Evolutionary conservation across 768 basidiomycete species (phyloP).

Genomic region (Termitomyces sp.): DNA sequence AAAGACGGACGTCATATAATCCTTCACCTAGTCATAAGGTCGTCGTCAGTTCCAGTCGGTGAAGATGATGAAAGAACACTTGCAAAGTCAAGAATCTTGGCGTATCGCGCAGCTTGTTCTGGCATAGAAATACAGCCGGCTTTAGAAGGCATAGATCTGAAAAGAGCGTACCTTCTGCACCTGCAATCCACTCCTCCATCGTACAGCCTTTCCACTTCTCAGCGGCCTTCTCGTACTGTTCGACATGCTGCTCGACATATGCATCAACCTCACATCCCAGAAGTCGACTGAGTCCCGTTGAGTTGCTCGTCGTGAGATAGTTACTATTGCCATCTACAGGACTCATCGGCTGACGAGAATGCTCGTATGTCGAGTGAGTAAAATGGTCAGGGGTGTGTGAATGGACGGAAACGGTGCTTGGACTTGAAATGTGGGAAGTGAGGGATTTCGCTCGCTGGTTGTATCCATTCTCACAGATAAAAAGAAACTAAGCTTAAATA

Average conservation of each 20-base stretch:
- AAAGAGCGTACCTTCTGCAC: constrained; percentile 38
- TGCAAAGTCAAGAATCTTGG: constrained; percentile 44
- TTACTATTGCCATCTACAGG: constrained; percentile 1
- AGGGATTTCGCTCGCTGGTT: constrained; percentile 1
- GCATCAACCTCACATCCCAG: constrained; percentile 38
- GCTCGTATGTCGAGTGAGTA: constrained; percentile 1
- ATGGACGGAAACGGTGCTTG: not conserved
- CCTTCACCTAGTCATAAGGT: constrained; percentile 32
- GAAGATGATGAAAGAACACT: constrained; percentile 15
- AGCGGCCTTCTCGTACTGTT: constrained; percentile 36
- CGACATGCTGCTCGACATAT: constrained; percentile 33
- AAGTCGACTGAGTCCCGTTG: constrained; percentile 27
- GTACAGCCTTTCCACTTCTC: constrained; percentile 46
- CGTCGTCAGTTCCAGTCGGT: not conserved
- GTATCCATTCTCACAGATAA: constrained; percentile 7
- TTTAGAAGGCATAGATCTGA: not conserved
- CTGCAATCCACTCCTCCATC: constrained; percentile 49
- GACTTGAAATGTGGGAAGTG: constrained; percentile 3
- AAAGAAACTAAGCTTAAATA: not conserved
- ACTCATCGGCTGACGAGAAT: not conserved
- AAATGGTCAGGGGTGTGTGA: constrained; percentile 7
- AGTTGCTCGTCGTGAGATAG: not conserved
- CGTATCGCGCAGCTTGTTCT: constrained; percentile 40
- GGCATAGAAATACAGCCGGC: not conserved
- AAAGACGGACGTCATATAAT: constrained; percentile 39